phyloP scores from a whole-genome alignment of 1,139 yeast genomes.

The Yamadazyma siamensis region DNA sequence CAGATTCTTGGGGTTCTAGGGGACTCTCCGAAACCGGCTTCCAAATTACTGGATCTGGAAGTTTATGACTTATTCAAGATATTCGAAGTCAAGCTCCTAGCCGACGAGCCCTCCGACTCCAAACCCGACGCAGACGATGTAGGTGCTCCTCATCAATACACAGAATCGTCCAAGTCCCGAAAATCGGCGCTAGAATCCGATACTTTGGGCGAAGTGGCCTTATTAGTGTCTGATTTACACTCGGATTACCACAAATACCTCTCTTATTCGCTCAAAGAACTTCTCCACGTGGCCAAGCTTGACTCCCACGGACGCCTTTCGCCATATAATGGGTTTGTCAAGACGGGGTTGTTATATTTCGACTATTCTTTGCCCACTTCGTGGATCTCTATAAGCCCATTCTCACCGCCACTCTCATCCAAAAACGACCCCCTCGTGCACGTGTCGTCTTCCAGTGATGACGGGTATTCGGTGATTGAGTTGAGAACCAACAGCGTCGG shows the following conservation, averaged over 20 bases:
- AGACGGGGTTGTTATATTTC: conserved; percentile 22
- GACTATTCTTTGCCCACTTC: conserved; percentile 36
- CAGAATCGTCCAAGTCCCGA: conserved; percentile 2
- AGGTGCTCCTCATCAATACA: too few species aligned
- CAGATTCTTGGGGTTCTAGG: conserved; percentile 40
- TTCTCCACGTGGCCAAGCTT: conserved; percentile 20
- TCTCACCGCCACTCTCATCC: not conserved
- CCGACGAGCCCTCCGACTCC: conserved; percentile 7
- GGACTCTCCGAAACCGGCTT: conserved; percentile 26
- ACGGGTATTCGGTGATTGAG: conserved; percentile 30
- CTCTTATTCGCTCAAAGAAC: conserved; percentile 23
- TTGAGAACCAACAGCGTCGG: conserved; percentile 10
- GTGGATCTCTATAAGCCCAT: conserved; percentile 29
- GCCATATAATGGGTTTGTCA: conserved; percentile 25
- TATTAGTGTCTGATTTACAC: conserved; percentile 5
- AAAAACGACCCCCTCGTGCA: conserved; percentile 9
- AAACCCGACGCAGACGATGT: conserved; percentile 4
- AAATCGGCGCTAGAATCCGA: conserved; percentile 7
- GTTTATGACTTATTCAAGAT: conserved; percentile 30
- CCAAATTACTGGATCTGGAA: conserved; percentile 23
- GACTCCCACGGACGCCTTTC: conserved; percentile 21
- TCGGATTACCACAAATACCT: conserved; percentile 21
- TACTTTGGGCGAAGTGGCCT: conserved; percentile 11
- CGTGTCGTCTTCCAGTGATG: conserved; percentile 21
- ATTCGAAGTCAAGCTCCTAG: conserved; percentile 28